Conservation (phyloP, 2,329 filamentous ascomycete species). For the Fusarium sp. region DNA sequence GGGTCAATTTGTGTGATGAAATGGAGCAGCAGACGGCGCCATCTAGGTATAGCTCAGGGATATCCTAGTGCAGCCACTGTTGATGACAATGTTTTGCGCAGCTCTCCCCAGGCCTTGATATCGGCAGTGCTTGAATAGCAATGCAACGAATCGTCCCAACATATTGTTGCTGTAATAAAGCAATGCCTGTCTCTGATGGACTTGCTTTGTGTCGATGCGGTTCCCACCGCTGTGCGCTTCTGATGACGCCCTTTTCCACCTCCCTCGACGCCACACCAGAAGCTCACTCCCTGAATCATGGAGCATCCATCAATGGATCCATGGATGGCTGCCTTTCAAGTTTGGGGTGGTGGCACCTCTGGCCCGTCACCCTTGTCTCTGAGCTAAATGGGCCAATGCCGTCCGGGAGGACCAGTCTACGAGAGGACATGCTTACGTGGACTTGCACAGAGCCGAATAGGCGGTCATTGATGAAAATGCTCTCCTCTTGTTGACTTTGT, state of each 20-base stretch:
- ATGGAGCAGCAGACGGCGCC: constrained; percentile 3
- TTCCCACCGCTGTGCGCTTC: constrained; percentile 17
- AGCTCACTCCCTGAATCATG: constrained; percentile 40
- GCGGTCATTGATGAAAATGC: neutral
- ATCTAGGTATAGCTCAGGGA: constrained; percentile 21
- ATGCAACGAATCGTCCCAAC: neutral
- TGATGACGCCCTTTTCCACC: constrained; percentile 27
- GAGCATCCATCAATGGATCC: constrained; percentile 6
- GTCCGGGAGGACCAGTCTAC: constrained; percentile 5
- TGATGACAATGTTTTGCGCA: constrained; percentile 3
- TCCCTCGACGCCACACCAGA: constrained; percentile 35
- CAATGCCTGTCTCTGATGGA: constrained; percentile 11
- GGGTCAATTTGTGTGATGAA: constrained; percentile 4
- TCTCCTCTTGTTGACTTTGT: neutral
- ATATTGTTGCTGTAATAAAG: neutral
- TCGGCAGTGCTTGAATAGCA: neutral
- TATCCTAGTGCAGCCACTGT: constrained; percentile 21
- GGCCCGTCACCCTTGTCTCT: constrained; percentile 28
- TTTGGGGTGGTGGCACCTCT: constrained; percentile 27
- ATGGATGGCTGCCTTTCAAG: constrained; percentile 17
- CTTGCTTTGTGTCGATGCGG: constrained; percentile 2
- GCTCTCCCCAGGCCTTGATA: neutral
- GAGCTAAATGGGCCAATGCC: constrained; percentile 14
- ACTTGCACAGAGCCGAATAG: neutral
- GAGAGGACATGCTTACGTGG: neutral